phyloP scores from a whole-genome alignment of 306 rosid genomes.

The Dicorynia guianensis region DNA sequence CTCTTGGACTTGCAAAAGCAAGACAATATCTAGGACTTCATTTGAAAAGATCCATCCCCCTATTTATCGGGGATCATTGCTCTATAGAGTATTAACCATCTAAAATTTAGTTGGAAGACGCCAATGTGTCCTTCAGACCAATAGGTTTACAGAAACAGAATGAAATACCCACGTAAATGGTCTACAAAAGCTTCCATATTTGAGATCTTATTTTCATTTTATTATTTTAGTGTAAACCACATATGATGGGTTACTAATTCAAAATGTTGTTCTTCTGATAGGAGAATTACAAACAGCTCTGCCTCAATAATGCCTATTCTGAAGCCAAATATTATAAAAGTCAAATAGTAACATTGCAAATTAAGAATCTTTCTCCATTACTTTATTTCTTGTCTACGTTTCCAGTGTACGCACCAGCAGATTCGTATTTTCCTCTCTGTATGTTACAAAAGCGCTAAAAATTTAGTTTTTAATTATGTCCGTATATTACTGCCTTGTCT shows the following conservation, averaged over 20 bases:
- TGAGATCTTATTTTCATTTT: too few species aligned
- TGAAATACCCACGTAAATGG: too few species aligned
- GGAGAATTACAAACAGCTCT: too few species aligned
- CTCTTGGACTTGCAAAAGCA: neutral
- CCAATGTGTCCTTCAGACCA: neutral
- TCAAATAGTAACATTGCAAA: too few species aligned
- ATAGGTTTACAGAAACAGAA: neutral
- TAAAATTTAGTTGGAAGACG: constrained; percentile 22
- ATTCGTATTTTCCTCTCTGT: neutral
- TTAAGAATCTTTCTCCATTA: neutral
- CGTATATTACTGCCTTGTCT: neutral
- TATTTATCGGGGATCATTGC: neutral
- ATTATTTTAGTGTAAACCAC: too few species aligned
- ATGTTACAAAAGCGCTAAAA: neutral
- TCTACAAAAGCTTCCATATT: too few species aligned
- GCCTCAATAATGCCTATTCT: too few species aligned
- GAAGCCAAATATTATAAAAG: too few species aligned
- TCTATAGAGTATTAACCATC: neutral
- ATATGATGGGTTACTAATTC: too few species aligned
- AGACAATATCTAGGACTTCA: neutral
- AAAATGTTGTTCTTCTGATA: too few species aligned
- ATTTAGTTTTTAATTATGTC: neutral
- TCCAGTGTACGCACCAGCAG: neutral
- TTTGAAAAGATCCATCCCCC: too few species aligned
- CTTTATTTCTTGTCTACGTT: neutral